These are phyloP conservation scores for Polytrichum formosum DNA, from an alignment of 225 moss, liverwort and hornwort species.

Conservation along the genomic window DNA sequence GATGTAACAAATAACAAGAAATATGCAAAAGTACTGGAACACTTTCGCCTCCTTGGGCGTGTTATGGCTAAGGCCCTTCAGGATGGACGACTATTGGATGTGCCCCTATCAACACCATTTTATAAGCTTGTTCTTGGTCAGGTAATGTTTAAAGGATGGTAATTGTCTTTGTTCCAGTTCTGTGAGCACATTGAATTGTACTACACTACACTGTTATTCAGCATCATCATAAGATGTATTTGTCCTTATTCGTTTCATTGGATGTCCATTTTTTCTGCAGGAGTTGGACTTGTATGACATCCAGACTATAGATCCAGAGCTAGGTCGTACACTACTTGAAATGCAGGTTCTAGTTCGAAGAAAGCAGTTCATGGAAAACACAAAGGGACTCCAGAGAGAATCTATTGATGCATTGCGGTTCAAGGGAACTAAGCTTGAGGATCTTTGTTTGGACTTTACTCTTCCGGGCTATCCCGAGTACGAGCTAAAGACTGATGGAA, in stretches of 20 bases:
- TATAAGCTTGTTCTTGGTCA: constrained; percentile 95
- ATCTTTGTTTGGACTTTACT: constrained; percentile 91
- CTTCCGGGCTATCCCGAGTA: constrained; percentile 88
- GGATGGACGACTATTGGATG: constrained; percentile 86
- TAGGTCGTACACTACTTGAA: constrained; percentile 82
- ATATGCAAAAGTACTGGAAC: constrained; percentile 69
- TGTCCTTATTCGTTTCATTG: too few relatives aligned
- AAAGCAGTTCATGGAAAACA: constrained; percentile 67
- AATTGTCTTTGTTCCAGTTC: background rate
- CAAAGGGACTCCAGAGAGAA: constrained; percentile 25
- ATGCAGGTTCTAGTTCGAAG: constrained; percentile 78
- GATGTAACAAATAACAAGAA: constrained; percentile 52
- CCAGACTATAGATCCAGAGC: constrained; percentile 66
- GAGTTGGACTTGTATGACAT: constrained; percentile 87
- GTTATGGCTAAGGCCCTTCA: constrained; percentile 97
- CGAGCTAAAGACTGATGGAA: constrained; percentile 62
- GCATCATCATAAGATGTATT: too few relatives aligned
- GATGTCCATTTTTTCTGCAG: constrained; percentile 42
- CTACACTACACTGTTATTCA: too few relatives aligned
- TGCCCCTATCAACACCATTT: constrained; percentile 75
- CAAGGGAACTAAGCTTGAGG: constrained; percentile 65
- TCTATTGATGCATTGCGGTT: constrained; percentile 49
- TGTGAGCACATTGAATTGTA: background rate
- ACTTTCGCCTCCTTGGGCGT: constrained; percentile 87
- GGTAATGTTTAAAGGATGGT: constrained; percentile 25